These are phyloP conservation scores for Corylus americana DNA, from an alignment of 306 rosid genomes.

Conservation along the genomic window DNA sequence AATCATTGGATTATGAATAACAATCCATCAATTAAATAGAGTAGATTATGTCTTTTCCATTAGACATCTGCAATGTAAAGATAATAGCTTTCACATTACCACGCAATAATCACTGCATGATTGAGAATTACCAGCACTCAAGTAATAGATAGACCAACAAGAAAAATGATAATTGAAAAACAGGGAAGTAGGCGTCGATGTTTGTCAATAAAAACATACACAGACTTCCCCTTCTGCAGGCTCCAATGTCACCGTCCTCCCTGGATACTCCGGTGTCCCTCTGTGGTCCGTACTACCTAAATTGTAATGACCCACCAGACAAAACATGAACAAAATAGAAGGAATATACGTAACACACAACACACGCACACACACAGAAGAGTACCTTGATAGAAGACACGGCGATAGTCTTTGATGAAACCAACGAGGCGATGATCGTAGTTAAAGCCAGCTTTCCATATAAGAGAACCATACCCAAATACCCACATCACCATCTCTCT, in stretches of 20 bases:
- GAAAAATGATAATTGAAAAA: slow-evolving; percentile 1
- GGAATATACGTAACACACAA: background rate
- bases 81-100: background rate
- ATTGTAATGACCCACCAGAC: slow-evolving; percentile 30
- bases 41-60: background rate
- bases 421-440: slow-evolving; percentile 69
- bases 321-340: slow-evolving; percentile 1
- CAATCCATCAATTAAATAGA: background rate
- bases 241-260: slow-evolving; percentile 90
- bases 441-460: slow-evolving; percentile 75
- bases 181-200: background rate
- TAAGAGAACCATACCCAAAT: slow-evolving; percentile 88
- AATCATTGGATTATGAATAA: background rate
- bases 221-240: slow-evolving; percentile 82
- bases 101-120: background rate
- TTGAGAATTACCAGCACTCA: background rate
- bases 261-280: slow-evolving; percentile 86
- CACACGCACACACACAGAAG: slow-evolving; percentile 2
- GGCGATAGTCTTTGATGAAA: slow-evolving; percentile 85
- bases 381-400: slow-evolving; percentile 88
- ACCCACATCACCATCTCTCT: slow-evolving; percentile 72
- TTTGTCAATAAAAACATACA: slow-evolving; percentile 43
- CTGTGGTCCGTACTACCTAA: slow-evolving; percentile 94
- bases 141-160: background rate
- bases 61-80: background rate